A percentile compares a stretch with the other conserved stretches of the same genome.
phyloP scores from a whole-genome alignment of 768 basidiomycete species.

The Suillus bovinus region DNA sequence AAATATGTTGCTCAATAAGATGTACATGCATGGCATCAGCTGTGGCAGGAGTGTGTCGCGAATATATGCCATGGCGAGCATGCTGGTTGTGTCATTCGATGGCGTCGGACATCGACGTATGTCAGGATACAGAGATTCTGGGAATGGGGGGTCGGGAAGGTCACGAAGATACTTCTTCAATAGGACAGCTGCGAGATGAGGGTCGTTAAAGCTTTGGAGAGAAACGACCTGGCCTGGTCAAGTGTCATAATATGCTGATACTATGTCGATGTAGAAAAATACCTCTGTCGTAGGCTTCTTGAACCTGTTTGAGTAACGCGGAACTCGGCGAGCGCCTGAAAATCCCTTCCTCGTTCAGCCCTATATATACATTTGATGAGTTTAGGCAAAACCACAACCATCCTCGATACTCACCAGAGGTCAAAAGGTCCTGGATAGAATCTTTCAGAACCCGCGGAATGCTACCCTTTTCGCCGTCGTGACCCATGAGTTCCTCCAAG shows the following conservation, averaged over 20 bases:
- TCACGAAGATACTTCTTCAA: slow-evolving; percentile 86
- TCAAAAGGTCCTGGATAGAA: slow-evolving; percentile 67
- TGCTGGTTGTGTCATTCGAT: slow-evolving; percentile 51
- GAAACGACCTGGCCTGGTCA: slow-evolving; percentile 72
- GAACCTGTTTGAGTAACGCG: slow-evolving; percentile 65
- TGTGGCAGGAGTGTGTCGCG: slow-evolving; percentile 67
- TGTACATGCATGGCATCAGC: slow-evolving; percentile 69
- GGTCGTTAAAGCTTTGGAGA: slow-evolving; percentile 71
- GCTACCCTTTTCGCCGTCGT: slow-evolving; percentile 77
- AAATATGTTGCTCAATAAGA: slow-evolving; percentile 69
- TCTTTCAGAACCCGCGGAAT: slow-evolving; percentile 83
- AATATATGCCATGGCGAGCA: slow-evolving; percentile 62
- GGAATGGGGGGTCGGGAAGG: slow-evolving; percentile 76
- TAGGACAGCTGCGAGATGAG: slow-evolving; percentile 80
- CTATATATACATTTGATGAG: slow-evolving; percentile 28
- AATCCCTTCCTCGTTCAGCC: slow-evolving; percentile 70
- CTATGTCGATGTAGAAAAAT: neutral
- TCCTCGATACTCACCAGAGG: slow-evolving; percentile 40
- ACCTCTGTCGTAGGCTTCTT: slow-evolving; percentile 87
- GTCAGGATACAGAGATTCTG: slow-evolving; percentile 62
- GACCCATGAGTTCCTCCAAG: slow-evolving; percentile 82
- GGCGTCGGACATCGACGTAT: slow-evolving; percentile 69
- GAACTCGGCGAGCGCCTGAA: slow-evolving; percentile 84
- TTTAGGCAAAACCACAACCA: neutral
- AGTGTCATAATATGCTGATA: slow-evolving; percentile 11